phyloP scores from a whole-genome alignment of 768 basidiomycete species.

The Fistulinella prunicolor region DNA sequence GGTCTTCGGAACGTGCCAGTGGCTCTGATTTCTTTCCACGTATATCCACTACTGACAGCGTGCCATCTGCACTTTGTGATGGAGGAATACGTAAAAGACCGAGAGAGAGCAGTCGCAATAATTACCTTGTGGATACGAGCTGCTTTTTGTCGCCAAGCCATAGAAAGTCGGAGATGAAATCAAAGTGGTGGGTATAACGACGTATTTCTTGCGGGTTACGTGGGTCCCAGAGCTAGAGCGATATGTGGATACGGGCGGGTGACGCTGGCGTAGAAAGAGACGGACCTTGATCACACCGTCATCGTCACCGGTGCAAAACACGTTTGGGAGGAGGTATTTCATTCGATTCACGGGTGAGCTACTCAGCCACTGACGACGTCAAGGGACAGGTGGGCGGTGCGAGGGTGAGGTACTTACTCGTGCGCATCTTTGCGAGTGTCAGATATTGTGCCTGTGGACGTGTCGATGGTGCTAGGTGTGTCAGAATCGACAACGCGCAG shows the following conservation, averaged over 20 bases:
- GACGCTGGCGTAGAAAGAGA: not conserved
- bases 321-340: slow-evolving; percentile 62
- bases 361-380: slow-evolving; percentile 34
- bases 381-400: slow-evolving; percentile 15
- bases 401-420: slow-evolving; percentile 50
- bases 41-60: slow-evolving; percentile 88
- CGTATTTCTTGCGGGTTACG: slow-evolving; percentile 61
- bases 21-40: slow-evolving; percentile 78
- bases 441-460: slow-evolving; percentile 49
- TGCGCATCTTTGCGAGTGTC: slow-evolving; percentile 53
- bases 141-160: slow-evolving; percentile 84
- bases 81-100: not conserved
- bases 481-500: slow-evolving; percentile 10
- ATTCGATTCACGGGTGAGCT: slow-evolving; percentile 88
- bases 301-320: slow-evolving; percentile 87
- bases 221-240: slow-evolving; percentile 82
- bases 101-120: not conserved
- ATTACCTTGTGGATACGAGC: slow-evolving; percentile 81
- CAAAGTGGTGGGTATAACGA: slow-evolving; percentile 83
- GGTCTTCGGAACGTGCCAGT: slow-evolving; percentile 87
- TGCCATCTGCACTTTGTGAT: slow-evolving; percentile 78
- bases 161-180: slow-evolving; percentile 91
- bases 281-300: slow-evolving; percentile 89
- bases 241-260: not conserved
- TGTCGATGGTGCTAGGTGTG: slow-evolving; percentile 60